Percentiles rank a stretch among this genome's conserved stretches.
phyloP scores from a whole-genome alignment of 495 filamentous ascomycete species.

The Mycothermus thermophilus region DNA sequence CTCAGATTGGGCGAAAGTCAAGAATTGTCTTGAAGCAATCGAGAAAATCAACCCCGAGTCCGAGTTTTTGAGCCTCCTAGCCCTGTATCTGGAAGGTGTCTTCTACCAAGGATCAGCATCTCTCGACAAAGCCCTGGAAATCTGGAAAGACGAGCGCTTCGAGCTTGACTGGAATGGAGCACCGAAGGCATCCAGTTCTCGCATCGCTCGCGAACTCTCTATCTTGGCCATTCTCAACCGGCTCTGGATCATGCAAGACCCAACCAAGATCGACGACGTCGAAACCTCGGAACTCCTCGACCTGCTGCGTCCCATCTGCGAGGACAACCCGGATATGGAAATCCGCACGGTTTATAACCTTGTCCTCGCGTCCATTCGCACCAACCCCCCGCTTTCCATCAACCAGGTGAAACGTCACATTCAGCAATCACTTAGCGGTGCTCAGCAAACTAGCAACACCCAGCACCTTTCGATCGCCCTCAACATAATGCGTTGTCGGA shows the following conservation, averaged over 20 bases:
- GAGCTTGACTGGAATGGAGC: slow-evolving; percentile 30
- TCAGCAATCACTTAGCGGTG: slow-evolving; percentile 40
- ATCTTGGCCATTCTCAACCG: slow-evolving; percentile 71
- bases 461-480: slow-evolving; percentile 73
- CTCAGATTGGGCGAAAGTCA: slow-evolving; percentile 32
- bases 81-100: slow-evolving; percentile 57
- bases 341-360: slow-evolving; percentile 66
- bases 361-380: slow-evolving; percentile 53
- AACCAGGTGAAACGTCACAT: slow-evolving; percentile 66
- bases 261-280: slow-evolving; percentile 34
- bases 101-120: slow-evolving; percentile 69
- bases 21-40: slow-evolving; percentile 27
- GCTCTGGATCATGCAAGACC: slow-evolving; percentile 65
- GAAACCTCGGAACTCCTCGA: slow-evolving; percentile 44
- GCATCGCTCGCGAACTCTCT: slow-evolving; percentile 53
- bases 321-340: slow-evolving; percentile 52
- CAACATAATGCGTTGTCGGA: slow-evolving; percentile 68
- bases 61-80: slow-evolving; percentile 27
- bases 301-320: slow-evolving; percentile 52
- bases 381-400: slow-evolving; percentile 41
- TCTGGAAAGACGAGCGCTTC: slow-evolving; percentile 50
- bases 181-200: slow-evolving; percentile 23
- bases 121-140: slow-evolving; percentile 45
- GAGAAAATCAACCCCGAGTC: slow-evolving; percentile 17
- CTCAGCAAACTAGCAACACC: slow-evolving; percentile 46